Percentiles rank a stretch among this genome's conserved stretches.
phyloP scores from a whole-genome alignment of 768 basidiomycete genomes.

The Mycena kentingensis region DNA sequence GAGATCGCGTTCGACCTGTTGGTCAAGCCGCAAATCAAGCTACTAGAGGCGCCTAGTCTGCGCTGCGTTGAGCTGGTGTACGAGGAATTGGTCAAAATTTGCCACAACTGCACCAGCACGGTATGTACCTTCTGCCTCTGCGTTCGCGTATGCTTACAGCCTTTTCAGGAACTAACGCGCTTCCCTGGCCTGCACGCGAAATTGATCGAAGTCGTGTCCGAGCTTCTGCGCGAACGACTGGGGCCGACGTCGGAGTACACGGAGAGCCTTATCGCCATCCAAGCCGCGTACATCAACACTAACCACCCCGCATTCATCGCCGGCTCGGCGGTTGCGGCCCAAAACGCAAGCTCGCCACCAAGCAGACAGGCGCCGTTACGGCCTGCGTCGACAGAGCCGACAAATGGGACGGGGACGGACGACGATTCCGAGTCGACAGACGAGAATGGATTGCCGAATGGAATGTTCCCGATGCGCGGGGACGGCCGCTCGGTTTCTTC shows the following conservation, averaged over 20 bases:
- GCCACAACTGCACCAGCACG: conserved; percentile 93
- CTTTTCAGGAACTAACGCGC: conserved; percentile 82
- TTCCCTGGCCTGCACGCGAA: conserved; percentile 94
- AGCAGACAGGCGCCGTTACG: conserved; percentile 49
- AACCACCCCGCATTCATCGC: conserved; percentile 95
- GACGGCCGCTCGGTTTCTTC: conserved; percentile 73
- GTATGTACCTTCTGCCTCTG: conserved; percentile 47
- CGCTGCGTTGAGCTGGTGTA: conserved; percentile 98
- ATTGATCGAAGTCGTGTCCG: conserved; percentile 95
- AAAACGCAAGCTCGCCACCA: conserved; percentile 45
- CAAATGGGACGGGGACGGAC: conserved; percentile 54
- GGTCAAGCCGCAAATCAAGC: conserved; percentile 97
- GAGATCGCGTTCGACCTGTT: conserved; percentile 96
- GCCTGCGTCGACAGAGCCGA: conserved; percentile 66
- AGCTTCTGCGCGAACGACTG: conserved; percentile 89
- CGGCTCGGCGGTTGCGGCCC: conserved; percentile 67
- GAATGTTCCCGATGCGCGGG: conserved; percentile 50
- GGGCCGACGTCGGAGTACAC: conserved; percentile 98
- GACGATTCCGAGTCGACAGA: conserved; percentile 68
- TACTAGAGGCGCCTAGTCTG: conserved; percentile 90
- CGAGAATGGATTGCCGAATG: conserved; percentile 55
- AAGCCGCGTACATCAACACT: conserved; percentile 99
- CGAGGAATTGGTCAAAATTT: conserved; percentile 98
- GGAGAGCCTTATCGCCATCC: conserved; percentile 92
- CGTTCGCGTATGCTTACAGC: neutral